phyloP scores from a whole-genome alignment of 192 early-diverging fungal species.

The Endogone sp. region DNA sequence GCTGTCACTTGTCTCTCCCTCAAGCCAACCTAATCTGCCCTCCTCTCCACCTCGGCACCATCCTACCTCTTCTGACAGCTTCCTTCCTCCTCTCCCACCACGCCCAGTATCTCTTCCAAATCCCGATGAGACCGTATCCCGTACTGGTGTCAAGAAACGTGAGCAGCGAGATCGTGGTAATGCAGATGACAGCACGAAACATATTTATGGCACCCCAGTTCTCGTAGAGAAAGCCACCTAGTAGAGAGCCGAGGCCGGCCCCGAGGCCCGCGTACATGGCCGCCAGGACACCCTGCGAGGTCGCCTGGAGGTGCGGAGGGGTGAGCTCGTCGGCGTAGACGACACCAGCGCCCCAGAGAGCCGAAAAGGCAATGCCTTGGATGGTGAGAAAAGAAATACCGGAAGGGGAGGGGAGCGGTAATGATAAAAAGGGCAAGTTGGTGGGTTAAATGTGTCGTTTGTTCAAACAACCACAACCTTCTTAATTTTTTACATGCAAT shows the following conservation, averaged over 20 bases:
- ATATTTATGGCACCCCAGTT: conserved; percentile 28
- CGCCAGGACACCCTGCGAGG: conserved; percentile 37
- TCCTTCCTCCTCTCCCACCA: conserved; percentile 14
- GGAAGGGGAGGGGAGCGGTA: no score
- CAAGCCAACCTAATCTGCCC: no score
- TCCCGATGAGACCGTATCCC: conserved; percentile 22
- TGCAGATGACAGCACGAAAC: conserved; percentile 29
- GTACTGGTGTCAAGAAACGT: conserved; percentile 34
- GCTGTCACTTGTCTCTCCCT: no score
- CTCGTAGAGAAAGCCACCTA: conserved; percentile 37
- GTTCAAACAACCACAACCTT: conserved; percentile 6
- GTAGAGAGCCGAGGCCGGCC: conserved; percentile 33
- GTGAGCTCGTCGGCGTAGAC: conserved; percentile 39
- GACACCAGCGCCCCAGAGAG: conserved; percentile 39
- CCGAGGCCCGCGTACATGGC: conserved; percentile 38
- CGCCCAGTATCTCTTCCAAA: conserved; percentile 5
- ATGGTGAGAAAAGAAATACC: neutral
- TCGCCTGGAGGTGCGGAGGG: conserved; percentile 35
- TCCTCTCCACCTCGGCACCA: conserved; percentile 36
- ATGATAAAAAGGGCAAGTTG: no score
- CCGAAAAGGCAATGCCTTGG: conserved; percentile 39
- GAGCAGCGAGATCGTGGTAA: conserved; percentile 25
- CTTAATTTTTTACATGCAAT: neutral
- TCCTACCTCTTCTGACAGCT: conserved; percentile 21
- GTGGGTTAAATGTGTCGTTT: no score